Evolutionary conservation across 352 stramenopile species (phyloP), one percentile per base, ranked within the genome.

Genomic region (Phytophthora tubulina): DNA sequence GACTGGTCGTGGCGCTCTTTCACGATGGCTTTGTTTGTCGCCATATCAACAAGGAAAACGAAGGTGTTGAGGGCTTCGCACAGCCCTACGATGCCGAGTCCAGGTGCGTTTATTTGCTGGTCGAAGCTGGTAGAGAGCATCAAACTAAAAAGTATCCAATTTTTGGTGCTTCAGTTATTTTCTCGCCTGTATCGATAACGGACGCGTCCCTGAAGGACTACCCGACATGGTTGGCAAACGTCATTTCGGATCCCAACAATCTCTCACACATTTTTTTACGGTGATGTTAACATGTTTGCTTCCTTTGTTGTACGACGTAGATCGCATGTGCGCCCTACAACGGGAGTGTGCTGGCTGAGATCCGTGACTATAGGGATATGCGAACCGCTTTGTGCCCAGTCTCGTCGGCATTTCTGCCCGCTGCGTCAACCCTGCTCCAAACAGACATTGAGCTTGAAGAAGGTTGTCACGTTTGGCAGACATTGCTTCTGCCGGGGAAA

Each of bases 61-160:
- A 86, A 36, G 80, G 77, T 48, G 63, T 91, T 55, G 84, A 93
- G 17, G 85, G 85, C 2, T 93, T 91, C 33, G 83, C 82, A 13
- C 85, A 93, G 71, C 85, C 85, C 21, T 93, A 91, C 60, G 85
- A 93, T 51, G 72, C 63, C n/a, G 84, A 88, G 17, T 88, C 82
- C 6, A 86, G 84, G 85, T 93, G 27, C 46, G 67, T 70, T 30
- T 44, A 54, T 5, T 54, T 49, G 46, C 30, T 66, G 52, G 36
- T 62, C 50, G 52, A 44, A 31, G 14, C 7, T 38, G 39, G 38
- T 36, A 32, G 31, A 50, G 45, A 59, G 30, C 30, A 61, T 75
- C 36, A 21, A 48, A 35, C 55, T 59, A 68, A 63, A 56, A 46
- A 27, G 56, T 58, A 76, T 59, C 62, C 50, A 62, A n/a, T 45